Evolutionary conservation across 768 basidiomycete genomes (phyloP).

Genomic region (Cyathus striatus): DNA sequence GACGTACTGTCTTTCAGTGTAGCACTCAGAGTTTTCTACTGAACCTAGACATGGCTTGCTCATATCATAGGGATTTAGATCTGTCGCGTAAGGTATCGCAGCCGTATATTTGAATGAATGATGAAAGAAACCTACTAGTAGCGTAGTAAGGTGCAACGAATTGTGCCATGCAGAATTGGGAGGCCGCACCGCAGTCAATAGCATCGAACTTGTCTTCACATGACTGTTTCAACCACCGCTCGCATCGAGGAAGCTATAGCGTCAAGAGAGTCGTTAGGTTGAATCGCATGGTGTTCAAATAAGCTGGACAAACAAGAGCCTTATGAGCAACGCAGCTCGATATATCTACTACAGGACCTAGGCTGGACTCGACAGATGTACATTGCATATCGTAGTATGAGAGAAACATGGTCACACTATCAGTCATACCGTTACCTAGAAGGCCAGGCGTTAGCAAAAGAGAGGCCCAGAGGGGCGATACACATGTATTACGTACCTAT

Average conservation of each 20-base stretch:
- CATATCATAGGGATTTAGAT: slow-evolving; percentile 65
- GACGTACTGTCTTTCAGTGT: slow-evolving; percentile 40
- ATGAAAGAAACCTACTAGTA: slow-evolving; percentile 25
- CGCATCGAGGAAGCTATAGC: slow-evolving; percentile 58
- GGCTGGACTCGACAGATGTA: slow-evolving; percentile 30
- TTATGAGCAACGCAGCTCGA: slow-evolving; percentile 46
- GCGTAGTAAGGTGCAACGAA: slow-evolving; percentile 36
- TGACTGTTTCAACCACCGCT: slow-evolving; percentile 42
- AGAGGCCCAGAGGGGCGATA: not conserved
- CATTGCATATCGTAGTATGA: slow-evolving; percentile 50
- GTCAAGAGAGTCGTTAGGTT: not conserved
- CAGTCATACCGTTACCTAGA: slow-evolving; percentile 62
- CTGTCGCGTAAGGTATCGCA: slow-evolving; percentile 11
- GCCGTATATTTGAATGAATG: not conserved
- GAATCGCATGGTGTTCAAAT: not conserved
- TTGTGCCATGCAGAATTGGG: slow-evolving; percentile 51
- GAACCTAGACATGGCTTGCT: slow-evolving; percentile 52
- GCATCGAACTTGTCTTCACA: slow-evolving; percentile 64
- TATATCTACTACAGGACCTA: slow-evolving; percentile 38
- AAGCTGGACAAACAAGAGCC: slow-evolving; percentile 10
- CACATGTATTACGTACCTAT: slow-evolving; percentile 41
- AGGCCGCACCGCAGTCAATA: slow-evolving; percentile 60
- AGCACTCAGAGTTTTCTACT: slow-evolving; percentile 47
- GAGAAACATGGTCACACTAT: slow-evolving; percentile 37
- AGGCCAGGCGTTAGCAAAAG: not conserved